Evolutionary conservation across 2,329 filamentous ascomycete species (phyloP), one percentile per base, ranked within the genome.

Genomic region (Ophiostoma sp.): DNA sequence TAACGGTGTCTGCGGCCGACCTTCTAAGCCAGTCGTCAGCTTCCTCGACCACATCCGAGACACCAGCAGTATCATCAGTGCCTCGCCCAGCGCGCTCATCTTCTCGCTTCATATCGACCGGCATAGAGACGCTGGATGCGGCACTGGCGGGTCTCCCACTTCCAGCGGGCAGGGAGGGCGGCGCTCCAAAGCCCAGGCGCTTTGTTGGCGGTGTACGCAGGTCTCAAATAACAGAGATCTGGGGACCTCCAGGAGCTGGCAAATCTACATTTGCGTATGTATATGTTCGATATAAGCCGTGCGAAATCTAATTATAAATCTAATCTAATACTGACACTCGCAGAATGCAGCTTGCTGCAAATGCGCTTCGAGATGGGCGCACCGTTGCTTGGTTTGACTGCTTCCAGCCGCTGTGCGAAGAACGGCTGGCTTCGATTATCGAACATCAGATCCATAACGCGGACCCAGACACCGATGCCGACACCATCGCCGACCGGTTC

Each of bases 191-290:
- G 62, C 33, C 33, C 13, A 11, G 33, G 17, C 62, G 35, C 33
- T 39, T 13, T 39, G 60, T 39, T 17, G 84, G 85, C 23, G 93
- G 93, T 4, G 82, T 96, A 67, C 85, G 85, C 72, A 87, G 89
- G 70, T 92, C 93, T 17, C 91, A 93, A 77, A 84, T 97, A 60
- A 91, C 91, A 3, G 94, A 98, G 79, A 81, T 97, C 67, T 96
- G 92, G 86, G 94, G 94, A 0, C 93, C 94, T 13, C 90, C 92
- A 10, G 94, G 93, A 1, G 87, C 87, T 35, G 94, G 94, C 39
- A 97, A 96, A 83, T 96, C 93, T 4, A 84, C 90, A 15, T 82
- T 97, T 75, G 91, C 89, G 91, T 94, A 83, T 80, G 87, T 80
- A 66, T 15, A 20, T 15, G 3, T 39, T 8, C 1, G 27, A 35